A percentile compares a stretch with the other conserved stretches of the same genome.
Evolutionary conservation across 2,329 filamentous ascomycete genomes (phyloP).

Genomic region (Hypomyces rosellus): DNA sequence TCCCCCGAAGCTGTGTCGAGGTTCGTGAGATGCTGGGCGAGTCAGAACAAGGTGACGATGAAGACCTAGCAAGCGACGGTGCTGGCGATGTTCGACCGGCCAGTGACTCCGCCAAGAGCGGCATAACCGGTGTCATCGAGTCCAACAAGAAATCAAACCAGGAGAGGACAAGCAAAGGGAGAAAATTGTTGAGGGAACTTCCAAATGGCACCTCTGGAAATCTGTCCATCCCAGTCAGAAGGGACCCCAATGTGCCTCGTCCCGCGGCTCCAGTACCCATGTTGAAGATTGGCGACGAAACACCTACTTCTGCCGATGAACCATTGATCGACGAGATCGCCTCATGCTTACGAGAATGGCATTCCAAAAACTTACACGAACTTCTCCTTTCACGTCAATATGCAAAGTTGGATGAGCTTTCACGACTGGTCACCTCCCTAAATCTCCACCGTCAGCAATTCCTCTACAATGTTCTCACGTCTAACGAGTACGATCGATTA

Average conservation of each 20-base stretch:
- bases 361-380: constrained; percentile 93
- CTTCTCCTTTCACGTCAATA: constrained; percentile 81
- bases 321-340: constrained; percentile 96
- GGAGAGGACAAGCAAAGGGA: constrained; percentile 22
- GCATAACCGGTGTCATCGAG: constrained; percentile 34
- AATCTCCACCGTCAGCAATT: constrained; percentile 84
- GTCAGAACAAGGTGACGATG: constrained; percentile 47
- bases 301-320: constrained; percentile 79
- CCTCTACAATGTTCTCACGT: constrained; percentile 87
- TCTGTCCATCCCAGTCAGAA: constrained; percentile 43
- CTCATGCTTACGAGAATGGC: constrained; percentile 94
- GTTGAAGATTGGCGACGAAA: constrained; percentile 96
- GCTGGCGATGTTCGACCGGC: constrained; percentile 25
- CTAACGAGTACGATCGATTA: constrained; percentile 70
- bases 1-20: constrained; percentile 90
- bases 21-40: constrained; percentile 87
- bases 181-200: constrained; percentile 29
- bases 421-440: constrained; percentile 71
- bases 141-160: constrained; percentile 31
- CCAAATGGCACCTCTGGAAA: constrained; percentile 35
- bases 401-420: constrained; percentile 70
- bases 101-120: constrained; percentile 50
- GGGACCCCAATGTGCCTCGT: constrained; percentile 63
- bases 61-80: constrained; percentile 30
- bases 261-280: constrained; percentile 92